Conservation (phyloP, 768 basidiomycete species). For the Serendipita indica region DNA sequence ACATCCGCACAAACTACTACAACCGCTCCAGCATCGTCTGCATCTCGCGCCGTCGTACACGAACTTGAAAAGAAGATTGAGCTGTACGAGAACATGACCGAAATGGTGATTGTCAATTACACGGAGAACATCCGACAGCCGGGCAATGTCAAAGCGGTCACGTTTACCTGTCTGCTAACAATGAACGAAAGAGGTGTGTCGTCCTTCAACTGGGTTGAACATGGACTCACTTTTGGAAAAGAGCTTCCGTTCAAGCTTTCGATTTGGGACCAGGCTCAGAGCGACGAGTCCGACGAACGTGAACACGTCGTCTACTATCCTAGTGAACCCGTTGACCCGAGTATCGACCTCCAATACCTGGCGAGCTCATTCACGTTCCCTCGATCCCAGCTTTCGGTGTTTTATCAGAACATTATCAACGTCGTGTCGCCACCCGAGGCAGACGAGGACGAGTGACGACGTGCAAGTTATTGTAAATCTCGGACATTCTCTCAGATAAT, state of each 20-base stretch:
- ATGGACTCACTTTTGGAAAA: not conserved
- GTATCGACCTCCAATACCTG: not conserved
- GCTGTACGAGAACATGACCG: not conserved
- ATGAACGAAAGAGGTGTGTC: not conserved
- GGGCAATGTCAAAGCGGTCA: not conserved
- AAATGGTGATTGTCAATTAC: not conserved
- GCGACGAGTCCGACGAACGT: not conserved
- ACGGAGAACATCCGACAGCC: not conserved
- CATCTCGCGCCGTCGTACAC: not conserved
- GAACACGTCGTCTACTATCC: slow-evolving; percentile 2
- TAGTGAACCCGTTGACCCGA: not conserved
- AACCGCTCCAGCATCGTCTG: not conserved
- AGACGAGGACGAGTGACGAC: not conserved
- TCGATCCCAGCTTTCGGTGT: not conserved
- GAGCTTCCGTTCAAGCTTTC: slow-evolving; percentile 4
- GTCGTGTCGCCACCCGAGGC: not conserved
- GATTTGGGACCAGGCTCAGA: not conserved
- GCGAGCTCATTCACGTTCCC: not conserved
- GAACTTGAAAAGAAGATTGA: slow-evolving; percentile 1
- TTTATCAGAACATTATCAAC: slow-evolving; percentile 3
- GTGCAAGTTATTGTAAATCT: no score
- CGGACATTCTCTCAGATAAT: no score
- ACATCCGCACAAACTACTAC: not conserved
- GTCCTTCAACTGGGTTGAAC: not conserved
- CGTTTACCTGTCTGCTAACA: not conserved